Percentiles rank a stretch among this genome's conserved stretches.
Evolutionary conservation across 2,329 filamentous ascomycete species (phyloP).

Genomic region (Fragosphaeria purpurea): DNA sequence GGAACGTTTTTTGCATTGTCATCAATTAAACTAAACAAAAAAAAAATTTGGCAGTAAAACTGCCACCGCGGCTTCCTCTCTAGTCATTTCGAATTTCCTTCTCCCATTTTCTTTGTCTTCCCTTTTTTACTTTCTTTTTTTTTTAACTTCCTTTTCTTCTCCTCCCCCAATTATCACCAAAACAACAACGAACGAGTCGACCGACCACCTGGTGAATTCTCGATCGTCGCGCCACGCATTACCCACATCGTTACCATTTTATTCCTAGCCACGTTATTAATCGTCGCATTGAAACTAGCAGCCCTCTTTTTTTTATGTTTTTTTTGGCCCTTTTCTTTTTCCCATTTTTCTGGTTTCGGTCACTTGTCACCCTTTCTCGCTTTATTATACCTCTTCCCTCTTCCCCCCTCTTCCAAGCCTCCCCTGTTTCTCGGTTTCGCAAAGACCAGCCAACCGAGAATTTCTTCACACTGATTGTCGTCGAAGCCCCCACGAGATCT

Average conservation of each 20-base stretch:
- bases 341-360: neutral
- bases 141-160: neutral
- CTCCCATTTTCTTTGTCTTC: neutral
- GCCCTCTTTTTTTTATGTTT: neutral
- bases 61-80: neutral
- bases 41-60: neutral
- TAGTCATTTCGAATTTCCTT: neutral
- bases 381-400: neutral
- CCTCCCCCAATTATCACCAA: neutral
- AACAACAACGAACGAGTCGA: too few species aligned
- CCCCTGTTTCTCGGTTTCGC: constrained; percentile 1
- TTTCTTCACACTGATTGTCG: neutral
- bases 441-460: constrained; percentile 6
- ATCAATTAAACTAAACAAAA: constrained; percentile 13
- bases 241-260: too few species aligned
- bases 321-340: constrained; percentile 1
- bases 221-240: too few species aligned
- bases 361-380: neutral
- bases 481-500: too few species aligned
- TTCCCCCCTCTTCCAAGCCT: neutral
- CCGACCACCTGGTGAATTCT: too few species aligned
- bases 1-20: constrained; percentile 8
- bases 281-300: neutral
- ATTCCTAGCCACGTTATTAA: too few species aligned
- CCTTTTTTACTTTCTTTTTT: neutral